A percentile compares a stretch with the other conserved stretches of the same genome.
phyloP scores from a whole-genome alignment of 2,329 filamentous ascomycete genomes.

The Colletotrichum costaricense region DNA sequence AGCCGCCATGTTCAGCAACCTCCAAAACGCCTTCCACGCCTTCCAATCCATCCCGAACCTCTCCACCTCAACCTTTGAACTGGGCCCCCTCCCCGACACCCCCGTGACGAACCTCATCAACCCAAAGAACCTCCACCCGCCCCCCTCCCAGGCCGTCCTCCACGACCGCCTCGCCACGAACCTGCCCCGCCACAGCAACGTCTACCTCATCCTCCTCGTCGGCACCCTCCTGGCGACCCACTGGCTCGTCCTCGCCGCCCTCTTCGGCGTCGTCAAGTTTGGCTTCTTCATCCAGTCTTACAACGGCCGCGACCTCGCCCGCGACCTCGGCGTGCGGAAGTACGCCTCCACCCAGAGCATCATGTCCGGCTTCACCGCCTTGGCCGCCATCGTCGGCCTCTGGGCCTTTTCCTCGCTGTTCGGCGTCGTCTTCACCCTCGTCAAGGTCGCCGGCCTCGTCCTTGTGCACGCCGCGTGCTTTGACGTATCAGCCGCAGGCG shows the following conservation, averaged over 20 bases:
- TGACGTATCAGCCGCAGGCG: conserved; percentile 8
- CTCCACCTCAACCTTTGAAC: conserved; percentile 20
- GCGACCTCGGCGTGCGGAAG: conserved; percentile 30
- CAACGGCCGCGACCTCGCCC: conserved; percentile 33
- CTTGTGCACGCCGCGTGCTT: conserved; percentile 28
- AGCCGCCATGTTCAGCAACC: conserved; percentile 18
- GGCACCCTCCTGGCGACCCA: conserved; percentile 30
- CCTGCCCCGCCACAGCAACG: conserved; percentile 31
- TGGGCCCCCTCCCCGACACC: conserved; percentile 25
- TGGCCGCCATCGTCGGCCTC: conserved; percentile 22
- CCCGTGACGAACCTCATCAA: conserved; percentile 34
- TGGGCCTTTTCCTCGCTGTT: conserved; percentile 34
- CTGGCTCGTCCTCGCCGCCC: conserved; percentile 30
- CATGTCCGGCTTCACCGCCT: conserved; percentile 25
- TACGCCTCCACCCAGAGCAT: conserved; percentile 30
- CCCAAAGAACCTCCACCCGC: conserved; percentile 25
- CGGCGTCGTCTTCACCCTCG: conserved; percentile 23
- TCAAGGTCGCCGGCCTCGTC: conserved; percentile 29
- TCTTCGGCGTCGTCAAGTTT: conserved; percentile 31
- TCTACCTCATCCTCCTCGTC: conserved; percentile 33
- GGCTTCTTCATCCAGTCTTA: conserved; percentile 32
- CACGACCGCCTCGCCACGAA: conserved; percentile 27
- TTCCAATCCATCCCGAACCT: conserved; percentile 26
- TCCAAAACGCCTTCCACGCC: conserved; percentile 23
- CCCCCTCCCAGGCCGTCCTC: conserved; percentile 26